These are phyloP conservation scores for Stevia rebaudiana DNA, from an alignment of 140 eudicot genomes.

Conservation along the genomic window DNA sequence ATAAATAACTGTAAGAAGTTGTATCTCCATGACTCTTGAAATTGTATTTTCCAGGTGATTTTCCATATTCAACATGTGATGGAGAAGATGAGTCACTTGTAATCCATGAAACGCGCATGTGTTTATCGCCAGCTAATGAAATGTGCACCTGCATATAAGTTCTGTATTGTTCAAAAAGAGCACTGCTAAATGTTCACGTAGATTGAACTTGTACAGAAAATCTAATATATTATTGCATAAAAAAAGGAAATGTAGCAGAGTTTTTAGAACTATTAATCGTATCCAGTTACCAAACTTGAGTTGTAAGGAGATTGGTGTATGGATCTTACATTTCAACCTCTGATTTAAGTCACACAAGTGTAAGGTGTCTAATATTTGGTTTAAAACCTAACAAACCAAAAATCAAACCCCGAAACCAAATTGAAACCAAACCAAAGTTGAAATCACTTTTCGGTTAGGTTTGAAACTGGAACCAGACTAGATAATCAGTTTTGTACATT, in stretches of 20 bases:
- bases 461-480: neutral
- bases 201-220: conserved; percentile 7
- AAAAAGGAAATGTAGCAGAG: neutral
- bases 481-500: neutral
- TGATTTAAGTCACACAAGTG: neutral
- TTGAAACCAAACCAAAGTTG: neutral
- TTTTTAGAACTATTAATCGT: neutral
- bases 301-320: neutral
- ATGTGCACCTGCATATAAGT: conserved; percentile 61
- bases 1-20: conserved; percentile 51
- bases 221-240: neutral
- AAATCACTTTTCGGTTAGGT: too few species aligned
- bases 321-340: too few species aligned
- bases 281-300: neutral
- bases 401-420: neutral
- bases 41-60: conserved; percentile 57
- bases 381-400: neutral
- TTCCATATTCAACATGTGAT: conserved; percentile 77
- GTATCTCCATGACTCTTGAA: conserved; percentile 58
- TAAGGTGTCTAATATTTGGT: neutral
- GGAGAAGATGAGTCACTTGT: conserved; percentile 52
- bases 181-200: neutral
- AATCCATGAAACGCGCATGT: conserved; percentile 71
- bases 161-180: neutral
- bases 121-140: conserved; percentile 75